Evolutionary conservation across 192 early-diverging fungal species (phyloP).

Genomic region (Umbelopsis sp.): DNA sequence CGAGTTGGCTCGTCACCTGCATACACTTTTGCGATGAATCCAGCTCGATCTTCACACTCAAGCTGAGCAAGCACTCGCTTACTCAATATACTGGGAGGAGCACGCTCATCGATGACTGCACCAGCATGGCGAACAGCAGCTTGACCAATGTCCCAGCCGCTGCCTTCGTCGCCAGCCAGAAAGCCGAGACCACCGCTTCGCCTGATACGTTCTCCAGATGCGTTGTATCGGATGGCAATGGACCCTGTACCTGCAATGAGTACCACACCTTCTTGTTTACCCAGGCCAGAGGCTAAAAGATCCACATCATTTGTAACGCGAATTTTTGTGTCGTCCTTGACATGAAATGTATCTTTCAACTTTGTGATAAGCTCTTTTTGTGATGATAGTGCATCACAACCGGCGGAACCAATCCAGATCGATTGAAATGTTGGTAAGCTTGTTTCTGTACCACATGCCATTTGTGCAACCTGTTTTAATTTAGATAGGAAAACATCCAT

Average conservation of each 20-base stretch:
- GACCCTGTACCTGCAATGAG: conserved; percentile 12
- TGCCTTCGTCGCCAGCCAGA: conserved; percentile 23
- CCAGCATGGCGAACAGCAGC: conserved; percentile 12
- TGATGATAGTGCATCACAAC: conserved; percentile 7
- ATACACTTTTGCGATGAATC: conserved; percentile 1
- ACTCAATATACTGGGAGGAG: conserved; percentile 6
- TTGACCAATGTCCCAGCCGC: conserved; percentile 24
- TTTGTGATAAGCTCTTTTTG: background rate
- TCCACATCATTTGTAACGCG: conserved; percentile 13
- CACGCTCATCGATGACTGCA: conserved; percentile 13
- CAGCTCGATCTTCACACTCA: background rate
- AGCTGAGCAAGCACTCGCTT: conserved; percentile 7
- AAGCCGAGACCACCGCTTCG: conserved; percentile 22
- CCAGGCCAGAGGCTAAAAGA: conserved; percentile 14
- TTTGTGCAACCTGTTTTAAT: background rate
- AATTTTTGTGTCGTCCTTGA: background rate
- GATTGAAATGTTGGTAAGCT: background rate
- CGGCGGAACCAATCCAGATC: conserved; percentile 26
- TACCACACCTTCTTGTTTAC: conserved; percentile 1
- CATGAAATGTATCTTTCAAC: background rate
- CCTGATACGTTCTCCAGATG: background rate
- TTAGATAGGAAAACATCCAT: background rate
- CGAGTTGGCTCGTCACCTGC: conserved; percentile 1
- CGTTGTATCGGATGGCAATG: conserved; percentile 10
- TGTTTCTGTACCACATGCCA: background rate